Percentiles rank a stretch among this genome's conserved stretches.
phyloP scores from a whole-genome alignment of 441 rosid genomes.

The Pelargonium citronellum region DNA sequence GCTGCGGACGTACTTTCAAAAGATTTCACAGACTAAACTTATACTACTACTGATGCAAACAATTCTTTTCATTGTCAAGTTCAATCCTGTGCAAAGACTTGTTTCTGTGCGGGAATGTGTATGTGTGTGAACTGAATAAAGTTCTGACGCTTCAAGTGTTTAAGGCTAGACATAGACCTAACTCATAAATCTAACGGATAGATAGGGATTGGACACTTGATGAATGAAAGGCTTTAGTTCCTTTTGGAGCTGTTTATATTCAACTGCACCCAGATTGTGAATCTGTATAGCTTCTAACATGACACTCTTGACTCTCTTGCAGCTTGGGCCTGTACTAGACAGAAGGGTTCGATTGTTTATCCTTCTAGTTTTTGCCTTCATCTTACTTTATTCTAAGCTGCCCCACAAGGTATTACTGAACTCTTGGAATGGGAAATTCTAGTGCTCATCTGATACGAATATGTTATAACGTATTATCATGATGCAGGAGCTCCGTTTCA shows the following conservation, averaged over 20 bases:
- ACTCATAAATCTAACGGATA: not conserved
- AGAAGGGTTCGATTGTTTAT: conserved; percentile 58
- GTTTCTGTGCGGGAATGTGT: not conserved
- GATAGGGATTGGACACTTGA: not conserved
- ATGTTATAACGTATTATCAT: conserved; percentile 13
- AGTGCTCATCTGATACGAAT: conserved; percentile 15
- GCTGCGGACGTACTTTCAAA: not conserved
- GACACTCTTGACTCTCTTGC: conserved; percentile 27
- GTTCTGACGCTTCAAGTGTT: not conserved
- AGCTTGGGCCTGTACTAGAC: conserved; percentile 77
- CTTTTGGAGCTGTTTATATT: not conserved
- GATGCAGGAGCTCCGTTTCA: conserved; percentile 89
- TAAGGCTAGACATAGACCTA: no score
- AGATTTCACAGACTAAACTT: not conserved
- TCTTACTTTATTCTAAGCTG: conserved; percentile 87
- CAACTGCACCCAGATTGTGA: not conserved
- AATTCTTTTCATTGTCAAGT: not conserved
- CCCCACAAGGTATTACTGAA: conserved; percentile 75
- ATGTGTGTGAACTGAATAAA: not conserved
- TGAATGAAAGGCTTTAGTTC: not conserved
- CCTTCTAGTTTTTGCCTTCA: conserved; percentile 63
- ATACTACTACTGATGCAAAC: not conserved
- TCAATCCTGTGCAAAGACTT: not conserved
- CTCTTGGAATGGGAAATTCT: conserved; percentile 15
- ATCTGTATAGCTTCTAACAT: not conserved